A percentile compares a stretch with the other conserved stretches of the same genome.
Conservation (phyloP, 2,329 filamentous ascomycete species). For the Scorias spongiosa region DNA sequence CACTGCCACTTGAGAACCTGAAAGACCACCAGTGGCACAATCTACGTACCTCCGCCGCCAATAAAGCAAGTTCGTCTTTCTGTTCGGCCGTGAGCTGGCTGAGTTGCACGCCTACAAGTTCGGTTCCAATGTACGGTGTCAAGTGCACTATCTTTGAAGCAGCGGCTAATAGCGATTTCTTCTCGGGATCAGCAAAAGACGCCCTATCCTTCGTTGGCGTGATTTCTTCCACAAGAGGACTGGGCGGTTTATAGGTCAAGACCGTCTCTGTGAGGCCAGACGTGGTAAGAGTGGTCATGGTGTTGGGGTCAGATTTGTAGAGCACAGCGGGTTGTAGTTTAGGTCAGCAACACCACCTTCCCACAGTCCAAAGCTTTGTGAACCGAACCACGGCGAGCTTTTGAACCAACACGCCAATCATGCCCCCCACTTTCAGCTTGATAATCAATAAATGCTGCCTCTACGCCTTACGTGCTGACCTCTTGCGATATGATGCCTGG, state of each 20-base stretch:
- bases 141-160: conserved; percentile 22
- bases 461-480: too few species aligned
- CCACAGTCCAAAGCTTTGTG: too few species aligned
- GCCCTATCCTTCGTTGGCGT: conserved; percentile 22
- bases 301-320: neutral
- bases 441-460: too few species aligned
- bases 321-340: too few species aligned
- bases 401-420: too few species aligned
- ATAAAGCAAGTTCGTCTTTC: conserved; percentile 43
- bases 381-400: too few species aligned
- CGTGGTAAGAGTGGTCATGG: neutral
- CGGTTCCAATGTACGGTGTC: conserved; percentile 24
- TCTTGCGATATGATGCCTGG: too few species aligned
- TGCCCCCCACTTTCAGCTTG: too few species aligned
- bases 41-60: conserved; percentile 36
- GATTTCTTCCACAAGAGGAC: conserved; percentile 4
- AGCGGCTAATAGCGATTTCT: conserved; percentile 27
- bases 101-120: conserved; percentile 46
- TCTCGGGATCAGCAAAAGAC: conserved; percentile 30
- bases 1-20: conserved; percentile 1
- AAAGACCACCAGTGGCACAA: too few species aligned
- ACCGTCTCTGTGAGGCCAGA: neutral
- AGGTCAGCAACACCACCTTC: too few species aligned
- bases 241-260: conserved; percentile 1
- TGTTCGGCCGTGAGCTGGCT: conserved; percentile 43